Base-by-base conservation (phyloP, 352 stramenopile species). In the Phytopythium montanum region DNA sequence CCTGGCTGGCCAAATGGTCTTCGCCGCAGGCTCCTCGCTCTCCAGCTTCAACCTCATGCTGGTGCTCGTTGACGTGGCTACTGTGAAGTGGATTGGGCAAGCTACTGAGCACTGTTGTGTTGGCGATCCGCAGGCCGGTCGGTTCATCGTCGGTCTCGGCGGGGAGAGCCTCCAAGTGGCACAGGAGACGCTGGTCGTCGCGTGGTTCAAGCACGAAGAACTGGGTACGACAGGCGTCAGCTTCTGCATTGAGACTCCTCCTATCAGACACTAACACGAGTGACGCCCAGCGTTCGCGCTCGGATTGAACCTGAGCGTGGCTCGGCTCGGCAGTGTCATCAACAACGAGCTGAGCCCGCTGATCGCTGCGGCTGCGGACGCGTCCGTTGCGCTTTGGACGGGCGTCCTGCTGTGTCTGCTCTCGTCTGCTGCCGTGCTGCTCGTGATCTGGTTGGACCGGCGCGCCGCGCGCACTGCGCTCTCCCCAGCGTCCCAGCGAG, bases 151-250 rank as follows among this genome's bases (percentile, higher is more conserved):
- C 70, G 94, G 94, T 10, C 84, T 98, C 25, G 94, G 93, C 50
- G 93, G 89, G 25, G 94, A 98, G 61, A 97, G 79, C 36, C 70
- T 98, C 8, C 88, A 78, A 44, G 94, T 98, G 6, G 91, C 88
- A 8, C 85, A 97, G 58, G 91, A 82, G 19, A 96, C 92, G 6
- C 79, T 98, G 6, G 73, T 98, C 3, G 88, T 89, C 2, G 83
- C 88, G 8, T 98, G 94, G 94, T 98, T 98, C 67, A 87, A 92
- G 55, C 94, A 94, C 58, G 95, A 79, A 59, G 91, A 98, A 48
- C 64, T 98, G 1, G 76, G 78, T 87, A 46, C 13, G 69, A 14
- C 33, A 16, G 18, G 4, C 3, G 10, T 42, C 0, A 5, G 4
- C 60, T 41, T 16, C 1, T 7, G 13, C 41, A 28, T 45, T 60